Evolutionary conservation across 1,139 yeast genomes (phyloP), one percentile per base, ranked within the genome.

Genomic region (Wickerhamomyces sp.): DNA sequence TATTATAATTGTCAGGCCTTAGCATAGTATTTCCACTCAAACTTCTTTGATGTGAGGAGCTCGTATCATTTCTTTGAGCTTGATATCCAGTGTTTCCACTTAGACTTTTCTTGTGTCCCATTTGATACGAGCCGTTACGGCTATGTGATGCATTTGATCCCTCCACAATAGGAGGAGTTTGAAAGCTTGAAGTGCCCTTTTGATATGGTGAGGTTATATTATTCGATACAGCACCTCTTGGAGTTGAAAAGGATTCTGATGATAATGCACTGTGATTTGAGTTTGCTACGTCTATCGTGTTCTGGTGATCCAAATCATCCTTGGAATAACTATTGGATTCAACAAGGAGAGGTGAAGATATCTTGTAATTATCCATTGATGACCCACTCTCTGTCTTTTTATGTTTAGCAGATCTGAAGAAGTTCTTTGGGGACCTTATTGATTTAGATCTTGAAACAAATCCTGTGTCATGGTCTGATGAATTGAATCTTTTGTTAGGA

Each of bases 111-210:
- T 16, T 31, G 5, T 15, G 17, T 12, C 17, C 18, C 13, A 16
- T 7, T 5, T 9, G 27, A 3, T 43, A 69, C 74, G 3, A 72
- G 64, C 5, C 64, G 56, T 3, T 74, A 65, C 40, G 35, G 15
- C 35, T 32, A 25, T 32, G 35, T 25, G 35, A 32, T 8, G 18
- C n/a, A 76, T 64, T 45, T 65, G 73, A 38, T 9, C 59, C 58
- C 13, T 62, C 53, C n/a, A 70, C 70, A 21, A 70, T 52, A 15
- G 75, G 74, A 5, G 76, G 74, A 0, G 74, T 68, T 9, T 65
- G 60, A 44, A 56, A 65, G 1, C 70, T 66, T 19, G 62, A 55
- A 13, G 60, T 60, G 27, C 43, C 45, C 28, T 32, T 25, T 19
- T 33, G 31, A 4, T 7, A 20, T n/a, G 36, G 31, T 15, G 77